Conservation (phyloP, 257 asterid species). For the Catharanthus roseus region DNA sequence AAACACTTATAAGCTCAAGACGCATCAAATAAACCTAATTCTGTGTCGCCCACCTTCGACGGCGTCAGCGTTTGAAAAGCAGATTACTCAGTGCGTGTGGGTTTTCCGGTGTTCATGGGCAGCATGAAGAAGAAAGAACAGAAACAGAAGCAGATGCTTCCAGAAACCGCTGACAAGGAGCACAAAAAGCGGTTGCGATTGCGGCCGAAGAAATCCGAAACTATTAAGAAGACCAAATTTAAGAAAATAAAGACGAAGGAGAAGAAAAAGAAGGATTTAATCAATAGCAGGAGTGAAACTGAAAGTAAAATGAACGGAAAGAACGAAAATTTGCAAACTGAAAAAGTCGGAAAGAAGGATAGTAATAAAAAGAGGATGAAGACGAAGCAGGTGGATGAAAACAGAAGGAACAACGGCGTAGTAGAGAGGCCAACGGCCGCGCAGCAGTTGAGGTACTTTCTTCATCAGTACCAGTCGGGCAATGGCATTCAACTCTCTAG, state of each 20-base stretch:
- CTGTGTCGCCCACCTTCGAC: not conserved
- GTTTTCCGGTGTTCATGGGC: conserved; percentile 12
- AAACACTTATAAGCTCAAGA: not conserved
- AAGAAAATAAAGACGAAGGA: not conserved
- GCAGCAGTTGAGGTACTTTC: conserved; percentile 62
- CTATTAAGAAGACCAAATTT: not conserved
- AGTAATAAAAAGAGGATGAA: conserved; percentile 7
- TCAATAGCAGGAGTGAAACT: not conserved
- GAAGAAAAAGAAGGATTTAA: not conserved
- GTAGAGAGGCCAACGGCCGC: conserved; percentile 41
- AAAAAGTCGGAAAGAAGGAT: not conserved
- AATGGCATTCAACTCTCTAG: conserved; percentile 63
- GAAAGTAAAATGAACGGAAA: not conserved
- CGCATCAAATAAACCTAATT: not conserved
- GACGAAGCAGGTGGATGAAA: conserved; percentile 10
- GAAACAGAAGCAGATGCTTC: not conserved
- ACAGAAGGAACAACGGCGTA: conserved; percentile 18
- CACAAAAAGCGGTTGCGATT: not conserved
- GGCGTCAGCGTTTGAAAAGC: not conserved
- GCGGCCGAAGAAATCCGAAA: conserved; percentile 13
- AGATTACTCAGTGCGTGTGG: not conserved
- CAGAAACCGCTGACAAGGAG: not conserved
- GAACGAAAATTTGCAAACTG: not conserved
- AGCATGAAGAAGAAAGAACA: conserved; percentile 5
- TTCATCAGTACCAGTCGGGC: conserved; percentile 58